Evolutionary conservation across 192 early-diverging fungal species (phyloP), one percentile per base, ranked within the genome.

Genomic region (Thamnidium elegans): DNA sequence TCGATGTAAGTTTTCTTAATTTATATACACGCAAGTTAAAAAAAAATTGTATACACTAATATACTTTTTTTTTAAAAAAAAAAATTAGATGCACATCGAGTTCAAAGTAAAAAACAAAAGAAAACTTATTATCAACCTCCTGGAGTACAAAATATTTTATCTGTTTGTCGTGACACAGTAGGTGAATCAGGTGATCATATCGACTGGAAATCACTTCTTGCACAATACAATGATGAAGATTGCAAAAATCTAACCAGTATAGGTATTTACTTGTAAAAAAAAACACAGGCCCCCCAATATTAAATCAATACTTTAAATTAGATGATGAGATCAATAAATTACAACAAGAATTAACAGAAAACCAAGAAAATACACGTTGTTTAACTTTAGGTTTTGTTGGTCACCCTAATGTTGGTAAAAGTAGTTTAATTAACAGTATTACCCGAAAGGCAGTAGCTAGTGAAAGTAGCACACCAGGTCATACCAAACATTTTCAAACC

Each of bases 401-500:
- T 0, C 91, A 93, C 63, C 90, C 89, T 3, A 95, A 96, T 67
- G 94, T 97, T 14, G 96, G 94, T 45, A 98, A 97, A 73, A 94
- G 90, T 69, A 92, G 91, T 0, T 78, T 97, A 11, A 94, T 96
- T 71, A 98, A 98, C 78, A 87, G 86, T 60, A 87, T 98, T 44
- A 81, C 94, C 71, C 86, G 86, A 13, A 80, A 78, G 17, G 90
- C 90, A 13, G 91, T 94, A 21, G 96, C 95, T 10, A 95, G 94
- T 68, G 87, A 90, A 14, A 94, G 93, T 63, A 82, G 79, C 19
- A 98, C 96, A 6, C 96, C 96, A 21, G 44, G 96, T 8, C 94
- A 98, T 67, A 98, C 96, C 11, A 98, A 98, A 63, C 94, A 97
- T 69, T 98, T 98, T 75, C 96, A 98, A 74, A 98, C 96, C 0